These are phyloP conservation scores for Marchantia paleacea DNA, from an alignment of 225 moss, liverwort and hornwort genomes.

Conservation along the genomic window DNA sequence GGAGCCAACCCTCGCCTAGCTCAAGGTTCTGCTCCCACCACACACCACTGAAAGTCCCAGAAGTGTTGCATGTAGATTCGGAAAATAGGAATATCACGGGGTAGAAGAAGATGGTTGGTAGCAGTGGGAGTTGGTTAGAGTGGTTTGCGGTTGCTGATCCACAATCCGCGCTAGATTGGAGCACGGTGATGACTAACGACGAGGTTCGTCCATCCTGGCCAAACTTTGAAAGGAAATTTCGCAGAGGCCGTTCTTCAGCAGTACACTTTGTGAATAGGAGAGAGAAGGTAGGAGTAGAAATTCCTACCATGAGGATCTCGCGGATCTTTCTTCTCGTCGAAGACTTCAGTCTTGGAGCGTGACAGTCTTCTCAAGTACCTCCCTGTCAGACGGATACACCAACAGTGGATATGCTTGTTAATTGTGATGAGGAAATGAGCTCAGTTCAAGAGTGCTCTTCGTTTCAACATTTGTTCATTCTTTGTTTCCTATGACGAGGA, in stretches of 20 bases:
- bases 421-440: neutral
- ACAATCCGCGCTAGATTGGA: neutral
- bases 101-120: neutral
- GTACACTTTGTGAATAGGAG: neutral
- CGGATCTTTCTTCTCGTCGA: constrained; percentile 43
- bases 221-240: neutral
- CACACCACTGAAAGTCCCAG: neutral
- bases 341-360: constrained; percentile 39
- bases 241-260: neutral
- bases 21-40: neutral
- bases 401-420: neutral
- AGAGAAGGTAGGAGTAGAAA: neutral
- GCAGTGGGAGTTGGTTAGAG: neutral
- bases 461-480: neutral
- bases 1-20: neutral
- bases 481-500: neutral
- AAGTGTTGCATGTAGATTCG: neutral
- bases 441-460: no score
- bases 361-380: constrained; percentile 37
- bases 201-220: no score
- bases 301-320: constrained; percentile 41
- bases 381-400: constrained; percentile 19
- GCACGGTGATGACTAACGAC: no score
- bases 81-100: neutral
- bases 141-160: neutral